Evolutionary conservation across 495 filamentous ascomycete genomes (phyloP).

Genomic region (Penicillium manginii): DNA sequence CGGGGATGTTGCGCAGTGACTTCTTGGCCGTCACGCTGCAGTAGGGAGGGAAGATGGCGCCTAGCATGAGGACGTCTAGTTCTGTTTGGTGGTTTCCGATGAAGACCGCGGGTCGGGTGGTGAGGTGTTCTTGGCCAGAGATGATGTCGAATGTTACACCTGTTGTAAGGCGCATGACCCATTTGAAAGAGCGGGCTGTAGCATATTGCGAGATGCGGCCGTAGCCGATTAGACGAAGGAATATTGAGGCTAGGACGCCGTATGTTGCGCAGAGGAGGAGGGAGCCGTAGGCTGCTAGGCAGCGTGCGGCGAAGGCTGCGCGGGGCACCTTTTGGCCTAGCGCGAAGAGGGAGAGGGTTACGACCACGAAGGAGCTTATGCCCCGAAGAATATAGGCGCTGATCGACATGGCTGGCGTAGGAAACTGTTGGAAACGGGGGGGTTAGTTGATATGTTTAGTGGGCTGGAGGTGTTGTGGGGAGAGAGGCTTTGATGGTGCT

Average conservation of each 20-base stretch:
- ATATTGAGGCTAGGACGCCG: constrained; percentile 74
- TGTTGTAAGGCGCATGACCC: constrained; percentile 71
- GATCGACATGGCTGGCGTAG: constrained; percentile 40
- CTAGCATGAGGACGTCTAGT: constrained; percentile 91
- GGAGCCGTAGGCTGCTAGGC: constrained; percentile 70
- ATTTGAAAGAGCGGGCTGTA: constrained; percentile 79
- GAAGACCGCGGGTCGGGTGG: constrained; percentile 82
- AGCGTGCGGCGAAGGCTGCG: constrained; percentile 71
- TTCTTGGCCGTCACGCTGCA: constrained; percentile 94
- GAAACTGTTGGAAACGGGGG: constrained; percentile 12
- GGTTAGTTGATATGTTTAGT: not conserved
- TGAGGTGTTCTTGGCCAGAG: constrained; percentile 67
- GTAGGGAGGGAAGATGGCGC: constrained; percentile 83
- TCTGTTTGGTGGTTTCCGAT: constrained; percentile 94
- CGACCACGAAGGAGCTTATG: constrained; percentile 55
- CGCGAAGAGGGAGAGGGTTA: constrained; percentile 62
- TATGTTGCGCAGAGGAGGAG: constrained; percentile 69
- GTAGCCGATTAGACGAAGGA: constrained; percentile 70
- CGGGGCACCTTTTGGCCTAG: constrained; percentile 56
- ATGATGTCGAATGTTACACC: constrained; percentile 80
- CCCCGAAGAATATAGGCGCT: constrained; percentile 54
- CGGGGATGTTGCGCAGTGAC: constrained; percentile 75
- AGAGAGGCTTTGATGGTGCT: too few species aligned
- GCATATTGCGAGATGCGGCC: constrained; percentile 85
- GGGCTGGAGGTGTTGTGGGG: not conserved